Conservation (phyloP, 257 asterid species). For the Scutellaria galericulata region DNA sequence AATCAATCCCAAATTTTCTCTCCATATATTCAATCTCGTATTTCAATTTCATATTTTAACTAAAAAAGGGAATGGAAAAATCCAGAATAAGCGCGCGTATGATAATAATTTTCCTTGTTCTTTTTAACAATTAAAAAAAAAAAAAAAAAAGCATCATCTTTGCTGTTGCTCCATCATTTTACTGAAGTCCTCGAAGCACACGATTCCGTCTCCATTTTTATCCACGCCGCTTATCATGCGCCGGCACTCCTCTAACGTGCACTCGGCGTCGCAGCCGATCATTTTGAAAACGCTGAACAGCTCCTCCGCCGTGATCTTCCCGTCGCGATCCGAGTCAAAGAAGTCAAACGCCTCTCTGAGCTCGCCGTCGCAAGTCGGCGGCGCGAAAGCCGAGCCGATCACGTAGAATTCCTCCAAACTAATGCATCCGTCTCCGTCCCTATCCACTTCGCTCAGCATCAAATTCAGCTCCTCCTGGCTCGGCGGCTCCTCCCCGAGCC, state of each 20-base stretch:
- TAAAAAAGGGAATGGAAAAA: neutral
- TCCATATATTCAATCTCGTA: too few relatives aligned
- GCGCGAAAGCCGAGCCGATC: constrained; percentile 54
- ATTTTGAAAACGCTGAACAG: constrained; percentile 43
- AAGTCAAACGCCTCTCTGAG: constrained; percentile 50
- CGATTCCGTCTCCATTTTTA: constrained; percentile 51
- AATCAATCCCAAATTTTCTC: too few relatives aligned
- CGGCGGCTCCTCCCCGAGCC: constrained; percentile 50
- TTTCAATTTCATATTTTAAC: too few relatives aligned
- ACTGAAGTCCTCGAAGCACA: constrained; percentile 56
- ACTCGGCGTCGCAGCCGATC: constrained; percentile 44
- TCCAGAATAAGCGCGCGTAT: neutral
- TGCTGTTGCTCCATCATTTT: constrained; percentile 54
- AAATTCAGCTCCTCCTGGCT: constrained; percentile 48
- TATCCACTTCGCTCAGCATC: constrained; percentile 53
- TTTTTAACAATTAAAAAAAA: neutral
- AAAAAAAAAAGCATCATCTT: neutral
- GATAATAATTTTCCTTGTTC: neutral
- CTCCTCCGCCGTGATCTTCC: constrained; percentile 60
- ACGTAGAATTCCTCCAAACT: constrained; percentile 58
- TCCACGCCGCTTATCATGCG: constrained; percentile 53
- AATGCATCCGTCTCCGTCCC: constrained; percentile 55
- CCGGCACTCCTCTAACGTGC: constrained; percentile 65
- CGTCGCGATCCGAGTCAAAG: constrained; percentile 60
- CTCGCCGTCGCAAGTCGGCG: constrained; percentile 56